Evolutionary conservation across 2,329 filamentous ascomycete species (phyloP), one percentile per base, ranked within the genome.

Genomic region (Ilyonectria robusta): DNA sequence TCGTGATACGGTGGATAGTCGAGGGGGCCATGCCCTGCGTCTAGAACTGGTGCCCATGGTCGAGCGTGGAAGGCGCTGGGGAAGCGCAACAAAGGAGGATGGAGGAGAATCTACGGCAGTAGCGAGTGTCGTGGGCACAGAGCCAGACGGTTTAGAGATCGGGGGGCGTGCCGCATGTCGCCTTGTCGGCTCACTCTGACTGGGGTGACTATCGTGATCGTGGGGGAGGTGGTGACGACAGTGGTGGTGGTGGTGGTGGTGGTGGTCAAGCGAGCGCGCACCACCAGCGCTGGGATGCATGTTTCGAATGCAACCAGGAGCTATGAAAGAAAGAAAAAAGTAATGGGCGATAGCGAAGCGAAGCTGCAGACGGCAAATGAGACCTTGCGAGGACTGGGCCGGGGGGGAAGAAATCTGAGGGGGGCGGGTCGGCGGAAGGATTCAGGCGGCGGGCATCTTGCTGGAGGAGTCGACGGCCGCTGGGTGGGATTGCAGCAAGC

Each of bases 231-330:
- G 58, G 58, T 66, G 59, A 42, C 47, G 54, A 37, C 10, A 35
- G 62, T 68, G 65, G 60, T 72, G 66, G 53, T 61, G 65, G 60
- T 72, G 66, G 53, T 61, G 67, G 68, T 72, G 65, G 60, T 72
- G 66, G 53, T 61, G 67, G 68, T 72, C 37, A 17, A 54, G 66
- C 56, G 59, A 65, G 68, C 68, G 69, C 71, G 68, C 65, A 71
- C 65, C 66, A 54, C 67, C 66, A 61, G 67, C 68, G 70, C 70
- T 71, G 69, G 62, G 65, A 69, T 59, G 74, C 75, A 76, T 76
- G 67, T 67, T 67, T 68, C 62, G 68, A 66, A 66, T 48, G 17
- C 66, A 50, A 54, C 40, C 46, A 48, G 55, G 26, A 54, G 56
- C 26, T 57, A 40, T 35, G 44, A 31, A 47, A 37, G 29, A 54